phyloP scores from a whole-genome alignment of 805 yeast genomes.

The Debaryomyces hansenii region DNA sequence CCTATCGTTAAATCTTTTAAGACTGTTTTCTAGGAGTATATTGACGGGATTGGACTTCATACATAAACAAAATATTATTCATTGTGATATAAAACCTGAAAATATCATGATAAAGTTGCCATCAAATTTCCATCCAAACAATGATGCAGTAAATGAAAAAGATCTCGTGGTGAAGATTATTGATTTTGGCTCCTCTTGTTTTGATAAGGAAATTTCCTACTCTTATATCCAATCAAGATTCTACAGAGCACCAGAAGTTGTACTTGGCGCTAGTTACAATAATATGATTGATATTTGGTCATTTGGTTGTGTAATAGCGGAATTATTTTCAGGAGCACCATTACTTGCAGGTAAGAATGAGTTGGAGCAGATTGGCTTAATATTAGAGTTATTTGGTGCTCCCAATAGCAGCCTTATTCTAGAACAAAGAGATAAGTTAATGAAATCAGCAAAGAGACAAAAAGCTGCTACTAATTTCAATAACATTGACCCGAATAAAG shows the following conservation, averaged over 20 bases:
- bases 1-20: constrained; percentile 39
- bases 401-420: constrained; percentile 44
- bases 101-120: constrained; percentile 62
- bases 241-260: constrained; percentile 78
- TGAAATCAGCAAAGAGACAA: constrained; percentile 17
- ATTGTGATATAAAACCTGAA: constrained; percentile 87
- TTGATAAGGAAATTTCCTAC: constrained; percentile 40
- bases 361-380: constrained; percentile 44
- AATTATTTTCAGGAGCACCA: constrained; percentile 37
- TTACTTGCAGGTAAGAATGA: constrained; percentile 52
- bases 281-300: constrained; percentile 54
- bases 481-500: constrained; percentile 6
- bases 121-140: background rate
- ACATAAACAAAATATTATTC: constrained; percentile 60
- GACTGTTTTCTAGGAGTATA: constrained; percentile 52
- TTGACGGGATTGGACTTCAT: constrained; percentile 60
- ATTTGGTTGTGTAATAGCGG: constrained; percentile 44
- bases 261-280: constrained; percentile 62
- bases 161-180: constrained; percentile 61
- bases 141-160: constrained; percentile 27
- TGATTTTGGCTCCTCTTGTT: constrained; percentile 76
- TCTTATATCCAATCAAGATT: constrained; percentile 64
- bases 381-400: constrained; percentile 46
- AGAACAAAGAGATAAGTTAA: constrained; percentile 38
- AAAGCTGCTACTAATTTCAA: background rate